Base-by-base conservation (phyloP, 2,329 filamentous ascomycete species). In the Aspergillus candidus region DNA sequence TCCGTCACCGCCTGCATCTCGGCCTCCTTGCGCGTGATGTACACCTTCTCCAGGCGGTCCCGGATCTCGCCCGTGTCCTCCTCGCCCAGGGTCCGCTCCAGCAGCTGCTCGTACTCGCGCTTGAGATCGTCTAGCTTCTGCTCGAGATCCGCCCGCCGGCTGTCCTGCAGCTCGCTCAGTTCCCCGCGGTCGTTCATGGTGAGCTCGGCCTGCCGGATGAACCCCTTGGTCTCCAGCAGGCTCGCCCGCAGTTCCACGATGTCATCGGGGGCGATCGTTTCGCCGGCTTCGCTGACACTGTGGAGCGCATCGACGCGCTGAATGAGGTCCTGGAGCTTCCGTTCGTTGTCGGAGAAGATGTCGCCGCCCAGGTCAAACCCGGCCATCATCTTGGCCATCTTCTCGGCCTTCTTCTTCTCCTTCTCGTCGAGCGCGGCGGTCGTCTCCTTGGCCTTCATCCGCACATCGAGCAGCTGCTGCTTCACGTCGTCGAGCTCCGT, bases 361-460 rank as follows among this genome's bases (percentile, higher is more conserved):
- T 96, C 90, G 38, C 86, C 84, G 35, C 89, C 91, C 30, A 98
- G 79, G 60, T 98, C 91, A 59, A 98, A 97, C 3, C 91, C 89
- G 47, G 93, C 93, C 91, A 98, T 96, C 93, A 98, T 98, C 77
- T 96, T 87, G 35, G 93, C 93, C 93, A 98, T 98, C 71, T 94
- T 93, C 72, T 98, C 93, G 1, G 90, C 88, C 77, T 98, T 98
- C 73, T 89, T 90, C 76, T 89, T 91, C 71, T 97, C 94, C 76
- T 98, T 98, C 70, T 97, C 93, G 57, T 97, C 91, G 14, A 94
- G 73, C 12, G 88, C 84, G 7, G 89, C 89, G 35, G 81, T 89
- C 1, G 86, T 91, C 71, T 97, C 93, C 72, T 93, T 94, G 45
- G 91, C 89, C 55, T 83, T 93, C 86, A 97, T 96, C 73, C 91